Evolutionary conservation across 2,329 filamentous ascomycete species (phyloP), one percentile per base, ranked within the genome.

Genomic region (Beauveria pseudobassiana): DNA sequence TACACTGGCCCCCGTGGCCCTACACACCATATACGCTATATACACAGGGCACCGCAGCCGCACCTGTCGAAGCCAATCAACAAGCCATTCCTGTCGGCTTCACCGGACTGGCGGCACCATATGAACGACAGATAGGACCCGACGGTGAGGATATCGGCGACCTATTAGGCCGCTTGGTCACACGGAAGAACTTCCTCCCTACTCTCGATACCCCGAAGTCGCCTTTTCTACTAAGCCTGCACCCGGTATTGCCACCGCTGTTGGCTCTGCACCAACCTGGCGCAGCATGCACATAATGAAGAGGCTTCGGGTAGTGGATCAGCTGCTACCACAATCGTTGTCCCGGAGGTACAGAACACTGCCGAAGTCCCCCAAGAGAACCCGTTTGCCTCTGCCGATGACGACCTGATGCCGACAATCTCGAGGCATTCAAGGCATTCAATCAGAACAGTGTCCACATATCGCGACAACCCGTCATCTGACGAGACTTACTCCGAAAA

Each of bases 111-210:
- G 79, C 80, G 6, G 83, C 82, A 63, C 77, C 82, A 60, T 96
- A 92, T 68, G 89, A 88, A 69, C 80, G 89, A 64, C 85, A 88
- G 57, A 75, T 91, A 57, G 90, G 89, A 0, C 88, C 90, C 0
- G 89, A 92, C 62, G 91, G 91, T 58, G 91, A 96, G 74, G 93
- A 96, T 67, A 79, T 84, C n/a, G 91, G 88, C 52, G 92, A 93
- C 71, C 85, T 97, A 59, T 88, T 97, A 57, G 92, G 1, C 90
- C 89, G 0, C 86, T 96, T 69, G 93, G 93, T 1, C 92, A 97
- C 70, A 88, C 89, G 1, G 93, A 98, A 74, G 91, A 96, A 72
- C 78, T 97, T 20, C 93, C 93, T 14, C 93, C 93, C 0, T 98
- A 98, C 71, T 90, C 91, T 16, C 83, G 91, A 72, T 97, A 96